Conservation (phyloP, 2,329 filamentous ascomycete genomes). For the Penicillium expansum region DNA sequence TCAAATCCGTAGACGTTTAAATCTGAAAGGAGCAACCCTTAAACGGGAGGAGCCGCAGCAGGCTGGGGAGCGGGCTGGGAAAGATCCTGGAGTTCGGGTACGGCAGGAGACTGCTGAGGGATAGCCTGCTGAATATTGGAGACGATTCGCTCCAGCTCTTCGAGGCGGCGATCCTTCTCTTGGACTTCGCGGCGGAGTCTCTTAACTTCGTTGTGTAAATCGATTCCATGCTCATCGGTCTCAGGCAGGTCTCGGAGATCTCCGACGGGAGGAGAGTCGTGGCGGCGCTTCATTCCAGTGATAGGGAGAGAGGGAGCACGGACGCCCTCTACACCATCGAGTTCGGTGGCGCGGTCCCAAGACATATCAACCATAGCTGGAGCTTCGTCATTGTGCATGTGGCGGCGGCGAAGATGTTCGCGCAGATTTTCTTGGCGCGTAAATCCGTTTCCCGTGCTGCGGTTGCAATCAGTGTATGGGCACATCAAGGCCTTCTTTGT, state of each 20-base stretch:
- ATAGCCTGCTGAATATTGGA: constrained; percentile 38
- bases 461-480: constrained; percentile 82
- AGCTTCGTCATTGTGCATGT: constrained; percentile 54
- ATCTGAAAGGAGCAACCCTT: constrained; percentile 3
- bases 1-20: constrained; percentile 11
- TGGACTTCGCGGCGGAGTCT: constrained; percentile 64
- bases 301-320: constrained; percentile 30
- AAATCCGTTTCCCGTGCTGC: constrained; percentile 83
- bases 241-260: constrained; percentile 28
- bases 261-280: constrained; percentile 30
- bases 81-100: constrained; percentile 16
- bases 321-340: constrained; percentile 27
- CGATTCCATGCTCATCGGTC: constrained; percentile 43
- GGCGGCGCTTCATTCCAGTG: constrained; percentile 36
- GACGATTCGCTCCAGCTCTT: constrained; percentile 43
- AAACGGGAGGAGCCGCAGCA: constrained; percentile 18
- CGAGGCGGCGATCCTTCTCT: constrained; percentile 49
- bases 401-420: constrained; percentile 88
- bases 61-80: constrained; percentile 16
- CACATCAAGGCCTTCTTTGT: constrained; percentile 86
- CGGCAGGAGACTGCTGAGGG: constrained; percentile 25
- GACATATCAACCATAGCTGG: constrained; percentile 24
- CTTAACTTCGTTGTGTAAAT: constrained; percentile 63
- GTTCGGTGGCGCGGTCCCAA: constrained; percentile 32
- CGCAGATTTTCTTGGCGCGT: constrained; percentile 91